phyloP scores from a whole-genome alignment of 2,329 filamentous ascomycete genomes.

The Cytospora piceae region DNA sequence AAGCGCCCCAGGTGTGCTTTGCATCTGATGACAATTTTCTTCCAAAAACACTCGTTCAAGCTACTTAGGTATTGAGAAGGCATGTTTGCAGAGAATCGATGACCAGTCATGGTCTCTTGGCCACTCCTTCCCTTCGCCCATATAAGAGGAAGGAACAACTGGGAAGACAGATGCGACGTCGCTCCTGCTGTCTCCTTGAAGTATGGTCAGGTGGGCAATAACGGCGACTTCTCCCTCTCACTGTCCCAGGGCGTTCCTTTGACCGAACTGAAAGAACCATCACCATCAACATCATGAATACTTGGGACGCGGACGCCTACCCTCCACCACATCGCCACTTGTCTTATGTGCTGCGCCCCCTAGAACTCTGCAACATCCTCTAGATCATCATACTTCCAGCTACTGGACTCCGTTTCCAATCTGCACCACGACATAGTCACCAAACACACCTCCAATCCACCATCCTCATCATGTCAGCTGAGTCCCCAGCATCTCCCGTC shows the following conservation, averaged over 20 bases:
- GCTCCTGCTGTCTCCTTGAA: not conserved
- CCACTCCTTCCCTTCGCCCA: too few relatives aligned
- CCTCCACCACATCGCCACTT: not conserved
- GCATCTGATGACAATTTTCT: too few relatives aligned
- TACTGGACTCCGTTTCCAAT: not conserved
- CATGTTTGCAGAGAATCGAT: too few relatives aligned
- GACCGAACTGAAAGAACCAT: not conserved
- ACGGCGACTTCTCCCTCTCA: not conserved
- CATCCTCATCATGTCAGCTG: not conserved
- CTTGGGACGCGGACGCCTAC: conserved; percentile 6
- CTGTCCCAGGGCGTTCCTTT: not conserved
- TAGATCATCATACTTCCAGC: not conserved
- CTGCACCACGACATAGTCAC: not conserved
- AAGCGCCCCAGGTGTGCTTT: too few relatives aligned
- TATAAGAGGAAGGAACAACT: not conserved
- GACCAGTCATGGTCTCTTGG: too few relatives aligned
- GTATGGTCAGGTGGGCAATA: not conserved
- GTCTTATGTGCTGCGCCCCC: conserved; percentile 11
- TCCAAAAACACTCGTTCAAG: too few relatives aligned
- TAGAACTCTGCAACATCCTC: conserved; percentile 5
- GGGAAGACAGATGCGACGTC: not conserved
- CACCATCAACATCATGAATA: not conserved
- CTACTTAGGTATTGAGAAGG: too few relatives aligned
- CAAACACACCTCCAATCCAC: not conserved
- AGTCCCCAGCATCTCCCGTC: not conserved